Evolutionary conservation across 495 filamentous ascomycete genomes (phyloP).

Genomic region (Hypoxylon rickii): DNA sequence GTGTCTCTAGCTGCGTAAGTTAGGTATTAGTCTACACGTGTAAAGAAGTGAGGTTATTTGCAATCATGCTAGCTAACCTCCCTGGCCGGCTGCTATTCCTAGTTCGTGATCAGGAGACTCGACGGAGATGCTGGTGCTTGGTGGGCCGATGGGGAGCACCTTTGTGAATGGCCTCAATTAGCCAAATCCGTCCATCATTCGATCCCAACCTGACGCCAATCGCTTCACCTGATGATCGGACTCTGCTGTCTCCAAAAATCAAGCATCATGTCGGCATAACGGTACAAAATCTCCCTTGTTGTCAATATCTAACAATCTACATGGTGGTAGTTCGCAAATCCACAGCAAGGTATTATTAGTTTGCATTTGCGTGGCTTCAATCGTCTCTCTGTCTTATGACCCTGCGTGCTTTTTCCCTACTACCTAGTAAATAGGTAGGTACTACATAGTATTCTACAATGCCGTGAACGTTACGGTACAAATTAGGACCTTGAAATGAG

Average conservation of each 20-base stretch:
- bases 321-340: too few relatives aligned
- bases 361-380: constrained; percentile 7
- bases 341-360: not conserved
- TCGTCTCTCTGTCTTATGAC: constrained; percentile 6
- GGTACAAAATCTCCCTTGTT: too few relatives aligned
- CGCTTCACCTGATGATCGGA: constrained; percentile 23
- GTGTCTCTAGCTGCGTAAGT: too few relatives aligned
- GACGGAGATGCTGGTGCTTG: constrained; percentile 15
- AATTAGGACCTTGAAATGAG: constrained; percentile 17
- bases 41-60: not conserved
- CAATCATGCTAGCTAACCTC: constrained; percentile 15
- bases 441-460: too few relatives aligned
- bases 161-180: constrained; percentile 16
- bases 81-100: too few relatives aligned
- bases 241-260: constrained; percentile 10
- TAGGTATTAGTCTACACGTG: constrained; percentile 1
- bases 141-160: constrained; percentile 22
- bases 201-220: constrained; percentile 21
- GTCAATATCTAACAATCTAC: too few relatives aligned
- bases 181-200: constrained; percentile 23
- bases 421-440: too few relatives aligned
- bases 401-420: constrained; percentile 13
- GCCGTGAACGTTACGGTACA: too few relatives aligned
- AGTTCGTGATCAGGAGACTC: not conserved
- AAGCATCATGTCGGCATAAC: too few relatives aligned